A percentile compares a stretch with the other conserved stretches of the same genome.
Evolutionary conservation across 2,329 filamentous ascomycete species (phyloP).

Genomic region (Microdochium trichocladiopsis): DNA sequence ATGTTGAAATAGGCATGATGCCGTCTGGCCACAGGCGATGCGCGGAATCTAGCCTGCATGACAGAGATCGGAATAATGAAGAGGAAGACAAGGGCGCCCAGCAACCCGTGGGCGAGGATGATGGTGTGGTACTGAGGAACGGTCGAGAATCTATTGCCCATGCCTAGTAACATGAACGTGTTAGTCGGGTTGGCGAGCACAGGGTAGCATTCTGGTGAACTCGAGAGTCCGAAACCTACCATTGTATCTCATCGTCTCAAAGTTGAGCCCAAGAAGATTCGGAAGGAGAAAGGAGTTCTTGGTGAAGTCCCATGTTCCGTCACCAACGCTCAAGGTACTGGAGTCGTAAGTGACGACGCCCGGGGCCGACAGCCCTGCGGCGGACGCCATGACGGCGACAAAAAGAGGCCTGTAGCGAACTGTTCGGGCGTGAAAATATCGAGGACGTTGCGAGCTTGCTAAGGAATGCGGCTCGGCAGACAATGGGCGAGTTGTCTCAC

Average conservation of each 20-base stretch:
- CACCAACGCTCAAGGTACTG: conserved; percentile 68
- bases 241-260: conserved; percentile 80
- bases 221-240: conserved; percentile 35
- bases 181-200: conserved; percentile 3
- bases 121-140: conserved; percentile 64
- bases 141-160: conserved; percentile 72
- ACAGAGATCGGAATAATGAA: conserved; percentile 68
- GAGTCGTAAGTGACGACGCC: conserved; percentile 69
- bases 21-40: conserved; percentile 52
- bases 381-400: conserved; percentile 52
- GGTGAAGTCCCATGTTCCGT: conserved; percentile 76
- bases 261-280: conserved; percentile 69
- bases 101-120: conserved; percentile 63
- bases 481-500: background rate
- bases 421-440: background rate
- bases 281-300: conserved; percentile 74
- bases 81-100: conserved; percentile 68
- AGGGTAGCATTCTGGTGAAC: background rate
- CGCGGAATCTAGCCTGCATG: conserved; percentile 66
- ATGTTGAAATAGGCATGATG: conserved; percentile 72
- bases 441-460: background rate
- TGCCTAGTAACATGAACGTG: conserved; percentile 44
- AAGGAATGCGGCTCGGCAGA: background rate
- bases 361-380: conserved; percentile 56
- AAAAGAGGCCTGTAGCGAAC: background rate